phyloP scores from a whole-genome alignment of 164 flowering plant species.

The Paratinospora sagittata region DNA sequence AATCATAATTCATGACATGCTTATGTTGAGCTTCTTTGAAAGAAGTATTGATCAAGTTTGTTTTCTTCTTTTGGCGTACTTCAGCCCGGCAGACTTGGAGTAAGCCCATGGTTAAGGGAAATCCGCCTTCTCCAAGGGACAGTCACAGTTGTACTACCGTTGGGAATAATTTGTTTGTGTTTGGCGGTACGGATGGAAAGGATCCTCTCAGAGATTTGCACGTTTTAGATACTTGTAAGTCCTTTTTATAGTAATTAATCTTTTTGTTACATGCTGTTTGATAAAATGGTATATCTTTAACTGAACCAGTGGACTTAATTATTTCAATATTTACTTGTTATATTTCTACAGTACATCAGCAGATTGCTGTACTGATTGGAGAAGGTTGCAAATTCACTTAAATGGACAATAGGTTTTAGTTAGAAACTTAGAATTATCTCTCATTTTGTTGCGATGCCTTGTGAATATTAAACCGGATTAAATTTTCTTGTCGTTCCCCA shows the following conservation, averaged over 20 bases:
- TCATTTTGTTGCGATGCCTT: no score
- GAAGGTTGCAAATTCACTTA: neutral
- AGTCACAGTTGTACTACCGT: slow-evolving; percentile 90
- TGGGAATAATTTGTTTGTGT: slow-evolving; percentile 77
- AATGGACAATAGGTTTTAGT: neutral
- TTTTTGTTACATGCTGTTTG: neutral
- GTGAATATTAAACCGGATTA: neutral
- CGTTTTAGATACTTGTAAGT: slow-evolving; percentile 79
- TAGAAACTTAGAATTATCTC: no score
- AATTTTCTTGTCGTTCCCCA: no score
- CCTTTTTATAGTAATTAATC: neutral
- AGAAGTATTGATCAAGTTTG: neutral
- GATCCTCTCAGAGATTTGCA: slow-evolving; percentile 82
- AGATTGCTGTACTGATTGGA: neutral
- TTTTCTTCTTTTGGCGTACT: slow-evolving; percentile 11
- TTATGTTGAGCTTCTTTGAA: neutral
- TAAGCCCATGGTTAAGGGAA: slow-evolving; percentile 73
- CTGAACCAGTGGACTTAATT: neutral
- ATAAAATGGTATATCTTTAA: neutral
- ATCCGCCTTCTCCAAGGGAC: slow-evolving; percentile 77
- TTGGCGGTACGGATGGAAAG: slow-evolving; percentile 96
- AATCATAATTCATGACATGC: neutral
- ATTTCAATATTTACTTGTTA: neutral
- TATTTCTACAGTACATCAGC: neutral
- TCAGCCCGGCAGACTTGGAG: slow-evolving; percentile 73